phyloP scores from a whole-genome alignment of 306 rosid genomes.

The Vigna angularis region DNA sequence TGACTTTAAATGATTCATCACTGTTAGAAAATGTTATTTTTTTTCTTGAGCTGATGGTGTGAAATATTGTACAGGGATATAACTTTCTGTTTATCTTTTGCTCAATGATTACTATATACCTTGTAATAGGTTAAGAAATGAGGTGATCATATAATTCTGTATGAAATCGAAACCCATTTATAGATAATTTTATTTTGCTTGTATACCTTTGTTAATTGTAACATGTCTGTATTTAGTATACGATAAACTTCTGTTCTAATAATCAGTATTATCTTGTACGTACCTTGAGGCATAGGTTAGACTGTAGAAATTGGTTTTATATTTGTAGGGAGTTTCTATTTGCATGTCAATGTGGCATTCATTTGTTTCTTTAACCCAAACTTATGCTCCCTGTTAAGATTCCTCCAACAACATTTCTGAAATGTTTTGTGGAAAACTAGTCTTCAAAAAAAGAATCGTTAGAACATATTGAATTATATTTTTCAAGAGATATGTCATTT shows the following conservation, averaged over 20 bases:
- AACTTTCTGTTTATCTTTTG: neutral
- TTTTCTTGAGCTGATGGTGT: no score
- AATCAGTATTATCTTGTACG: neutral
- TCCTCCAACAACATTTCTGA: conserved; percentile 5
- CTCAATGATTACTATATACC: neutral
- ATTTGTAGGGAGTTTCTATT: neutral
- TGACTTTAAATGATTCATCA: neutral
- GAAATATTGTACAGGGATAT: neutral
- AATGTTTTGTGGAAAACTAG: conserved; percentile 7
- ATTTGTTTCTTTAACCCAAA: neutral
- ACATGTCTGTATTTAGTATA: neutral
- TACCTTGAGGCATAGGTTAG: conserved; percentile 2
- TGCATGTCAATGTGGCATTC: neutral
- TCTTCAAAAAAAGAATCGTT: neutral
- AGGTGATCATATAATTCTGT: conserved; percentile 4
- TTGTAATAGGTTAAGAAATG: conserved; percentile 1
- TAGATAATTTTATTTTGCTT: conserved; percentile 8
- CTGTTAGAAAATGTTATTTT: neutral
- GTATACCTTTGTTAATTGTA: conserved; percentile 1
- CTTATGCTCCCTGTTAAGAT: neutral
- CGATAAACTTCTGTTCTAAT: conserved; percentile 17
- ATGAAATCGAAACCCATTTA: conserved; percentile 17
- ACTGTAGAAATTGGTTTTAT: neutral
- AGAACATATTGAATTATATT: conserved; percentile 26
- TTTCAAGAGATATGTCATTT: neutral